These are phyloP conservation scores for Cladorrhinum sp. DNA, from an alignment of 2,329 filamentous ascomycete genomes.

Conservation along the genomic window DNA sequence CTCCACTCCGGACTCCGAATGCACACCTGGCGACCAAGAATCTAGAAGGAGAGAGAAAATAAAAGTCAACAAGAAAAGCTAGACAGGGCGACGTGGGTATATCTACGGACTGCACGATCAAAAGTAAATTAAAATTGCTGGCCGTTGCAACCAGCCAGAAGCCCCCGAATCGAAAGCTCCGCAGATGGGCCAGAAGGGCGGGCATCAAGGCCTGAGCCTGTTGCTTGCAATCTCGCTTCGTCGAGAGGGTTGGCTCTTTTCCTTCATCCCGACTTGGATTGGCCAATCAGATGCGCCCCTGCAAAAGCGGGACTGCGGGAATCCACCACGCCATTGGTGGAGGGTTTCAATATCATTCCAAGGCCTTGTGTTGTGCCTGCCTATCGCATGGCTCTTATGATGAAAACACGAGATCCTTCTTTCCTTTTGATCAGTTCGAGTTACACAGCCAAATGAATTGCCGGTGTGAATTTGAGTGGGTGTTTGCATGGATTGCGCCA, in stretches of 20 bases:
- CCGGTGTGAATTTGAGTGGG: background rate
- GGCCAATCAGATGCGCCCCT: slow-evolving; percentile 2
- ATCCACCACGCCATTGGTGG: slow-evolving; percentile 2
- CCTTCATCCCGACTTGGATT: slow-evolving; percentile 1
- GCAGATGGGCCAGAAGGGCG: background rate
- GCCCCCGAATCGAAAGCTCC: slow-evolving; percentile 1
- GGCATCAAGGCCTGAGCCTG: slow-evolving; percentile 5
- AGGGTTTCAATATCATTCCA: slow-evolving; percentile 8
- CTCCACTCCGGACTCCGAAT: background rate
- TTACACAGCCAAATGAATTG: background rate
- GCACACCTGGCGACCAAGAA: background rate
- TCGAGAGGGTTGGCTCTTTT: slow-evolving; percentile 3
- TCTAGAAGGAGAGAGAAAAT: background rate
- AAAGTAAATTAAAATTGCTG: slow-evolving; percentile 9
- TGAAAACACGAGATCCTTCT: slow-evolving; percentile 4
- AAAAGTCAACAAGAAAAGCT: background rate
- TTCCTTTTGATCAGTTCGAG: background rate
- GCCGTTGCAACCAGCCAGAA: background rate
- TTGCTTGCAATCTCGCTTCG: slow-evolving; percentile 9
- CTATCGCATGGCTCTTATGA: slow-evolving; percentile 1
- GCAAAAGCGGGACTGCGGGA: background rate
- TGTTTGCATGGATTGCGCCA: background rate
- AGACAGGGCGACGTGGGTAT: slow-evolving; percentile 2
- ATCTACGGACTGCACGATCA: background rate
- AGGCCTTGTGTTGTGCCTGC: background rate